Evolutionary conservation across 2,329 filamentous ascomycete species (phyloP), one percentile per base, ranked within the genome.

Genomic region (Stemphylium vesicarium): DNA sequence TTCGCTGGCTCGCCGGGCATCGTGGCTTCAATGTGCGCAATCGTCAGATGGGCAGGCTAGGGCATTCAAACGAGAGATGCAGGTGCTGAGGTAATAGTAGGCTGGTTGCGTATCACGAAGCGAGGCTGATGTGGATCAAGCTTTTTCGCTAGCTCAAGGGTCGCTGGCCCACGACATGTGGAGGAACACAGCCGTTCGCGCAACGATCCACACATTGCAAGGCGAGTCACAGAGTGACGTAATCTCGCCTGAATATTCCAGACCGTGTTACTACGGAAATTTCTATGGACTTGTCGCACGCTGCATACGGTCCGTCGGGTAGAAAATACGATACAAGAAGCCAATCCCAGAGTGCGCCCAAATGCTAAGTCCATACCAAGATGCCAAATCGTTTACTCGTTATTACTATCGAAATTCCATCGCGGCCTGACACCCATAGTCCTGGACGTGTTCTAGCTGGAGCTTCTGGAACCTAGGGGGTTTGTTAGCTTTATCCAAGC

Each of bases 381-480:
- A 66, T 63, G 63, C 53, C 59, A 56, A 39, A 52, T 69, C 66
- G 49, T 69, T 54, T 64, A 67, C 37, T 75, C 67, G 50, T 73
- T 37, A 57, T 72, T 31, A 44, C 89, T 80, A 94, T 77, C 90
- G 85, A 75, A 98, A 97, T 78, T 99, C 95, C 78, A 96, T 85
- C 58, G 92, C 89, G 67, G 87, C 86, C 75, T 90, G 90, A 77
- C 92, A 95, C 52, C 94, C 93, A 69, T 82, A 84, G 75, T 96
- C 90, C 54, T 90, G 85, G 51, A 97, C 89, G 75, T 96, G 92
- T 76, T 91, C 90, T 67, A 99, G 81, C 71, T 96, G 91, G 65
- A 98, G 82, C 76, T 96, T 92, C 78, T 99, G 95, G 75, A 94
- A 96, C 69, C 92, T 96, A 29, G 63, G 42, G 53, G 13, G 11